A percentile compares a stretch with the other conserved stretches of the same genome.
These are phyloP conservation scores for Edaphochlamys debaryana DNA, from an alignment of 139 green algal species.

Conservation along the genomic window DNA sequence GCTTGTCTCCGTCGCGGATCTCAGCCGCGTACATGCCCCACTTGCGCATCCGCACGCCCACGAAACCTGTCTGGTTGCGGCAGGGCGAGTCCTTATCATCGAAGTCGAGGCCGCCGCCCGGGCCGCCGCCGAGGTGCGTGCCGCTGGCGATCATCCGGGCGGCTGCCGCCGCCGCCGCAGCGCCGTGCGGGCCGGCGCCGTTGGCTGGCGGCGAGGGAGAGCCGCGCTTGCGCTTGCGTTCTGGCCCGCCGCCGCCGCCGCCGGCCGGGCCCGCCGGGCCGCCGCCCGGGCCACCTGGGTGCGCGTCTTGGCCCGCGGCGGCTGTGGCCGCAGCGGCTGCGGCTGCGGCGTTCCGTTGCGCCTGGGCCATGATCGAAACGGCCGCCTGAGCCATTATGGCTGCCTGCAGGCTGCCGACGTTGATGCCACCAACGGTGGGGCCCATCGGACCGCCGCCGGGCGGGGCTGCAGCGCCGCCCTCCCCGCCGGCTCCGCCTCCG, in stretches of 20 bases:
- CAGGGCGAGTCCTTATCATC: conserved; percentile 31
- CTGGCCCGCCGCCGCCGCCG: no score
- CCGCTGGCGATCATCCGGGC: not conserved
- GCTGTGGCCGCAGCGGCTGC: not conserved
- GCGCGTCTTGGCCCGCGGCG: no score
- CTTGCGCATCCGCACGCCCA: conserved; percentile 76
- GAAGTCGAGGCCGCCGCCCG: not conserved
- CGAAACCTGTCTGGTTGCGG: conserved; percentile 76
- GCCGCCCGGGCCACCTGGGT: no score
- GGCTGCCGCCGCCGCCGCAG: not conserved
- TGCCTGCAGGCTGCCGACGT: no score
- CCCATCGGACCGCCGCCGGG: no score
- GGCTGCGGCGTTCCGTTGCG: conserved; percentile 11
- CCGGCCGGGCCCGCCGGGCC: no score
- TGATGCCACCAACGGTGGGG: no score
- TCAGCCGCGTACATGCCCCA: conserved; percentile 89
- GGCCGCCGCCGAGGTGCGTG: not conserved
- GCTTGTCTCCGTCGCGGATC: conserved; percentile 81
- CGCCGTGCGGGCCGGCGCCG: not conserved
- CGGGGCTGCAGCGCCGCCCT: no score
- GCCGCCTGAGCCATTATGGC: no score
- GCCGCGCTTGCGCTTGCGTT: conserved; percentile 26
- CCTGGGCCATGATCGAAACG: not conserved
- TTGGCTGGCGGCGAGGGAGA: not conserved
- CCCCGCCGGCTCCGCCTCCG: no score